A percentile compares a stretch with the other conserved stretches of the same genome.
These are phyloP conservation scores for Fusarium buharicum DNA, from an alignment of 2,329 filamentous ascomycete genomes.

Conservation along the genomic window DNA sequence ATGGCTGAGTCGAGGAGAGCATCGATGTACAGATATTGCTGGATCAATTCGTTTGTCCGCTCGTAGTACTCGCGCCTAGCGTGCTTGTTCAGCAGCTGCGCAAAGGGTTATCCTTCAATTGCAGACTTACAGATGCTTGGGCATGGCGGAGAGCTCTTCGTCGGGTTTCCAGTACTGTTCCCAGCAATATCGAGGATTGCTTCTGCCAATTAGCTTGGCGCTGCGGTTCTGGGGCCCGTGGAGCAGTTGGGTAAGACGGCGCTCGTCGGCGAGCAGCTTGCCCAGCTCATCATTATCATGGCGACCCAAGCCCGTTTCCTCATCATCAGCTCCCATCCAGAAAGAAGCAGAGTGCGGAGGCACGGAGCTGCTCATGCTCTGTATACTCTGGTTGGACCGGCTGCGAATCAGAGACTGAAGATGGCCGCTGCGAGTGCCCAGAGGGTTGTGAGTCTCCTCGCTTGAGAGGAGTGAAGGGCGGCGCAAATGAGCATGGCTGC, in stretches of 20 bases:
- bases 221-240: constrained; percentile 79
- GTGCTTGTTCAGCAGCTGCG: constrained; percentile 11
- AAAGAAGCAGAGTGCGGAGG: constrained; percentile 37
- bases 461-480: constrained; percentile 49
- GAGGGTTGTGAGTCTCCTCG: constrained; percentile 49
- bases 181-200: constrained; percentile 87
- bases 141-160: constrained; percentile 76
- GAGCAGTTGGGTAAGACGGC: constrained; percentile 68
- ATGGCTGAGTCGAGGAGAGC: constrained; percentile 88
- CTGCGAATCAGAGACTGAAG: constrained; percentile 54
- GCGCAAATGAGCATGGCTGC: constrained; percentile 39
- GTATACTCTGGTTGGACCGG: constrained; percentile 50
- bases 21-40: constrained; percentile 95
- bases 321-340: constrained; percentile 47
- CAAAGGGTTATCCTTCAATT: background rate
- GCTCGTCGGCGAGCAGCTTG: constrained; percentile 63
- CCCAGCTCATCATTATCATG: constrained; percentile 58
- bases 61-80: constrained; percentile 83
- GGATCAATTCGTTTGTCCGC: constrained; percentile 86
- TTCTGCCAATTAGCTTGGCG: constrained; percentile 88
- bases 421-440: constrained; percentile 52
- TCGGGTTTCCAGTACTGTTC: constrained; percentile 87
- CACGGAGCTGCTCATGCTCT: constrained; percentile 46
- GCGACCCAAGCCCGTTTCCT: constrained; percentile 46
- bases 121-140: constrained; percentile 69